A percentile compares a stretch with the other conserved stretches of the same genome.
phyloP scores from a whole-genome alignment of 164 flowering plant species.

The Euptelea pleiosperma region DNA sequence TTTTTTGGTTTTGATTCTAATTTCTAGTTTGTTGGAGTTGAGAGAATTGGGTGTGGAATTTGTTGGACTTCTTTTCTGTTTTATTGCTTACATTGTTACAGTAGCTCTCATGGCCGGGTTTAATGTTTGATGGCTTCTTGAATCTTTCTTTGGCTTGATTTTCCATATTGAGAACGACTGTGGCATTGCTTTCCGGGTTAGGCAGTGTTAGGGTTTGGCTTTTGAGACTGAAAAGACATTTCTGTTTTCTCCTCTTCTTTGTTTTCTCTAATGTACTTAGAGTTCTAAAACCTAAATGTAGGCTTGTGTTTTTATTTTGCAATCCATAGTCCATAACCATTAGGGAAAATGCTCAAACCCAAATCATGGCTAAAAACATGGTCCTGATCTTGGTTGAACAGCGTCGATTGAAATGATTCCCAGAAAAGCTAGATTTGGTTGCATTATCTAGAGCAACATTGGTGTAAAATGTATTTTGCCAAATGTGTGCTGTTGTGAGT shows the following conservation, averaged over 20 bases:
- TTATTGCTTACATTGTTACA: not conserved
- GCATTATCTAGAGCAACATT: no score
- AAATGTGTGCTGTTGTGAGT: no score
- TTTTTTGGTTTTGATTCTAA: not conserved
- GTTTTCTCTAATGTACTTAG: no score
- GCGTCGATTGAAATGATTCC: not conserved
- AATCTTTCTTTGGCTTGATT: not conserved
- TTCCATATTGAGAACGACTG: not conserved
- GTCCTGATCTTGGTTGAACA: not conserved
- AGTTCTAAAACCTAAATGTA: no score
- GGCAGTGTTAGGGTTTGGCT: slow-evolving; percentile 3
- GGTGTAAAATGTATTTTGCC: no score
- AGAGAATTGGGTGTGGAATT: not conserved
- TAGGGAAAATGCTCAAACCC: not conserved
- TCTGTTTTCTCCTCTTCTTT: not conserved
- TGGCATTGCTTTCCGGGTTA: slow-evolving; percentile 3
- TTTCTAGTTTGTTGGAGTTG: slow-evolving; percentile 1
- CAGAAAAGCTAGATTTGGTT: no score
- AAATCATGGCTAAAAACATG: not conserved
- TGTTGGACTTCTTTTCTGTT: not conserved
- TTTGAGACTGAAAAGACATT: not conserved
- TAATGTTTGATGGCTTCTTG: not conserved
- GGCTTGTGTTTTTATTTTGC: no score
- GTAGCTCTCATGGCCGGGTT: not conserved
- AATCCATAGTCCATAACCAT: no score